A percentile compares a stretch with the other conserved stretches of the same genome.
Evolutionary conservation across 2,329 filamentous ascomycete species (phyloP).

Genomic region (Cladophialophora exuberans): DNA sequence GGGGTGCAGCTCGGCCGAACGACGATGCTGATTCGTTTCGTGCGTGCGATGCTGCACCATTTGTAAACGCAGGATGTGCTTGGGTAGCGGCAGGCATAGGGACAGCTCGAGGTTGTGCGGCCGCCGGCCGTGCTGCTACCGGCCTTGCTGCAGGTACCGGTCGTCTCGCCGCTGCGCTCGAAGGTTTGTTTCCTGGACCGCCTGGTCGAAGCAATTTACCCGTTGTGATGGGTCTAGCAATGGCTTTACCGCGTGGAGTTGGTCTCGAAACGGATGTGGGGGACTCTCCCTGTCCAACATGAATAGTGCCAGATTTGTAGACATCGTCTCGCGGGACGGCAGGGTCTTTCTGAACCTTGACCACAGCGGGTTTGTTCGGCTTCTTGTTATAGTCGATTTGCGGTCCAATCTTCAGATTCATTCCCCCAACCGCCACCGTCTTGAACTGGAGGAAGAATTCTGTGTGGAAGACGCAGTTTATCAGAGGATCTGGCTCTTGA

Average conservation of each 20-base stretch:
- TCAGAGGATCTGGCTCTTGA: constrained; percentile 88
- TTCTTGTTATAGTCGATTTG: constrained; percentile 96
- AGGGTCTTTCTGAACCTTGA: constrained; percentile 91
- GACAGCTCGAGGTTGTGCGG: constrained; percentile 4
- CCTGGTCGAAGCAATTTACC: constrained; percentile 91
- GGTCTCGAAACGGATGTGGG: constrained; percentile 80
- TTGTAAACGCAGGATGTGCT: constrained; percentile 52
- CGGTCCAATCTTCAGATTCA: constrained; percentile 81
- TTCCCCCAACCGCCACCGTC: constrained; percentile 74
- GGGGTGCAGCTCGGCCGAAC: constrained; percentile 49
- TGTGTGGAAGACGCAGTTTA: constrained; percentile 94
- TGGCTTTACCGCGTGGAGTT: constrained; percentile 83
- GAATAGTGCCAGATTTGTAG: constrained; percentile 92
- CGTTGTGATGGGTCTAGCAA: constrained; percentile 87
- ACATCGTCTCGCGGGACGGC: constrained; percentile 71
- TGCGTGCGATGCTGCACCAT: constrained; percentile 49
- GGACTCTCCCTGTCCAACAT: constrained; percentile 82
- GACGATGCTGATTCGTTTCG: constrained; percentile 59
- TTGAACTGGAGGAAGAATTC: constrained; percentile 94
- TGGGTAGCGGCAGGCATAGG: constrained; percentile 32
- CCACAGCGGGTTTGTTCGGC: constrained; percentile 83
- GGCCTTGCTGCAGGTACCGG: constrained; percentile 44
- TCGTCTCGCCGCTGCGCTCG: constrained; percentile 53
- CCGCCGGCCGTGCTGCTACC: constrained; percentile 19
- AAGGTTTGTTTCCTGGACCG: constrained; percentile 79